phyloP scores from a whole-genome alignment of 139 green algal genomes.

The Chlorella sp. region DNA sequence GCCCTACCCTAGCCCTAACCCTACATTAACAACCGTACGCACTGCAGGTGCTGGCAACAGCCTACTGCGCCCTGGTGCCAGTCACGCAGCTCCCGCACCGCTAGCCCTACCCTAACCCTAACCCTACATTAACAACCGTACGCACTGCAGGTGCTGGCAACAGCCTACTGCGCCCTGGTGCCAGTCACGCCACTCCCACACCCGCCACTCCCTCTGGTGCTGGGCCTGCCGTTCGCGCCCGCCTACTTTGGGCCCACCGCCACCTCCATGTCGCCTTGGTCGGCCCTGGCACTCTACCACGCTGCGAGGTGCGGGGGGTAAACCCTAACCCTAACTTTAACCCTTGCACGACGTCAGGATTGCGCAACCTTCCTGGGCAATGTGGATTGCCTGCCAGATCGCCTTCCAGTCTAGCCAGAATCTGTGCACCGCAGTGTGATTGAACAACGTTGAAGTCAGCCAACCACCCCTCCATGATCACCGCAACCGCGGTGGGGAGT shows the following conservation, averaged over 20 bases:
- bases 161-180: constrained; percentile 68
- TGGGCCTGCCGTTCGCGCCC: constrained; percentile 24
- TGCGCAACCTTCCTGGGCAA: no score
- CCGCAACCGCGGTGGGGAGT: no score
- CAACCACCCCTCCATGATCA: no score
- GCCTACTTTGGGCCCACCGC: constrained; percentile 57
- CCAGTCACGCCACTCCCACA: constrained; percentile 64
- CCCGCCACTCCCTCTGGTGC: constrained; percentile 55
- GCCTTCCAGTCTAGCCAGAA: no score
- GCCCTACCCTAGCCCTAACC: not conserved
- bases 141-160: constrained; percentile 58
- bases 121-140: no score
- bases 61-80: constrained; percentile 68
- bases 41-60: constrained; percentile 60
- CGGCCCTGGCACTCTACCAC: constrained; percentile 66
- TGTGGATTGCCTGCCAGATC: no score
- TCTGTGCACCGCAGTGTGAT: no score
- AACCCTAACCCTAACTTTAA: no score
- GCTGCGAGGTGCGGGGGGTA: constrained; percentile 12
- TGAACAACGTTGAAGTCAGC: no score
- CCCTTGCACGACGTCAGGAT: no score
- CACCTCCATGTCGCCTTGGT: constrained; percentile 61
- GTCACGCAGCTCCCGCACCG: constrained; percentile 63
- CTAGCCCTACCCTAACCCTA: constrained; percentile 17
- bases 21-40: no score